Base-by-base conservation (phyloP, 164 flowering plant species). In the Annona squamosa region DNA sequence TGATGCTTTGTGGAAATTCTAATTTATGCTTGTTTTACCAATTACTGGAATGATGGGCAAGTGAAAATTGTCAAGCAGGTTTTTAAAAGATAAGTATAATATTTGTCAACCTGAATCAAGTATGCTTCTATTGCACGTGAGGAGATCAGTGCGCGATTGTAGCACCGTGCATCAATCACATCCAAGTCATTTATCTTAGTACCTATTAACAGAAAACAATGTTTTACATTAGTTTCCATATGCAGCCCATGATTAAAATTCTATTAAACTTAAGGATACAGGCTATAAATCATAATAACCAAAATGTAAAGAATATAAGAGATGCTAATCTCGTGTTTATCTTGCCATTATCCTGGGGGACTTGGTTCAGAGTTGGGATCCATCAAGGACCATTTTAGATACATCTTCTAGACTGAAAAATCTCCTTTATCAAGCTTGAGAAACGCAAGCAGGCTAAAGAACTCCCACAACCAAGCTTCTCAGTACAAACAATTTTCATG, bases 121-220 rank as follows among this genome's bases (percentile, higher is more conserved):
- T 92, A 94, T 71, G 97, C 80, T 80, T 94, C 99, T 72, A 91
- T 85, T 42, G 97, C 89, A 67, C 84, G 95, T 73, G 99, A 94
- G 61, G 99, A 80, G 68, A 94, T 88, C 66, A 77, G 84, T 74
- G 97, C 84, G 47, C 95, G 90, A 79, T 79, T 77, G 72, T 69
- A 87, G 52, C 97, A 91, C 56, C 81, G 81, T 57, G 87, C 83
- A 80, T 88, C 90, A 73, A 94, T 67, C 76, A 71, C 46, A 46
- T 91, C 86, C 77, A 85, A 68, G 57, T 79, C 76, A 83, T 91
- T 88, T 79, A 94, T 92, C 88, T 92, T 94, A 73, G 87, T 73
- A 19, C 97, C 98, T 94, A 87, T 63, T 67, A 68, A 80, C 46
- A 74, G 9, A 72, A n/a, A 45, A 7, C 46, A 19, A 67, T 18